Evolutionary conservation across 768 basidiomycete genomes (phyloP), one percentile per base, ranked within the genome.

Genomic region (Mycena epipterygia): DNA sequence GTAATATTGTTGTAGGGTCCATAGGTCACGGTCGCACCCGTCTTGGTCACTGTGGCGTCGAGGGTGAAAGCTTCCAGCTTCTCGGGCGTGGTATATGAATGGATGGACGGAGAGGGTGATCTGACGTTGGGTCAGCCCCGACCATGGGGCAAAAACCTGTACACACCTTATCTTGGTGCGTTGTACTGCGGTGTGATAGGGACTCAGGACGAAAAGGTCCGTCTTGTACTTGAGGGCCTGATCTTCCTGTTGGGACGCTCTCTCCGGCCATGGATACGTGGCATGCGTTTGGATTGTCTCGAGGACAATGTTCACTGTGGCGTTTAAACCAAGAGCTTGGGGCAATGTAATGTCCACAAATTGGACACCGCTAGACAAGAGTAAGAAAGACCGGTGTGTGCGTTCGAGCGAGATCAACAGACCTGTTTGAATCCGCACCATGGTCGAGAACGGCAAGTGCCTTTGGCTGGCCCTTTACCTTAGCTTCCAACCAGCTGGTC

Each of bases 1-100:
- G 91, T 93, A 53, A 97, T 84, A 68, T 91, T 88, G 77, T 89
- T 87, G 83, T 90, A 98, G 17, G 97, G 96, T 1, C 97, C 97
- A 74, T 97, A 97, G 14, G 94, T 95, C 39, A 98, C 80, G 6
- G 93, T 93, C 11, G 92, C 86, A 41, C 95, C 93, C 51, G 93
- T 89, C 80, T 94, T 93, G 42, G 91, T 90, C 16, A 87, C 91
- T 7, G 88, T 76, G 29, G 79, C 82, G n/a, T 92, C 92, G 21
- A 84, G 79, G 19, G 89, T 86, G 78, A 94, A 92, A 41, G 81
- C 84, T 5, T 89, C 86, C 21, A 92, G 74, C 33, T 85, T 81
- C 72, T 90, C 83, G 3, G 94, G 94, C 4, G 88, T 89, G 55
- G 92, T 92, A 81, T 90, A 91, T 16, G 91, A 92, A 71, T 89